Evolutionary conservation across 179 eudicot species (phyloP), one percentile per base, ranked within the genome.

Genomic region (Silene noctiflora): DNA sequence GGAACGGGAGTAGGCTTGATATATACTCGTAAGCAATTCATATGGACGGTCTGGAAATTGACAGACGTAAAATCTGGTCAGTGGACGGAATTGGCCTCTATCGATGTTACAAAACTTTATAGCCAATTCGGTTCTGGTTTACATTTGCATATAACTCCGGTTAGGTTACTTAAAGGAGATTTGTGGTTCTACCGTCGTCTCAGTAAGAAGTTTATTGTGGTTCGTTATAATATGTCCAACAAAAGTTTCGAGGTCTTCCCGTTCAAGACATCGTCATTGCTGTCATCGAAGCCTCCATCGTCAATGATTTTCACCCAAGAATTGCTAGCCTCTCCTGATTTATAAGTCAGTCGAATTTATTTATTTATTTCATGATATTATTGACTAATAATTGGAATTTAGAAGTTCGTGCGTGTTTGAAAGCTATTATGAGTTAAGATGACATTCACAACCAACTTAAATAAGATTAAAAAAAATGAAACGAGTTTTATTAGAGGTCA

Each of bases 1-100:
- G 71, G 53, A 19, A 39, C 53, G n/a, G 42, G 71, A 17, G 24
- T 39, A n/a, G 71, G 71, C 71, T 67, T 67, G 14, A 6, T 67
- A 2, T 53, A 13, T 7, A 6, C 4, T 53, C 14, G 2, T 27
- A 16, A 35, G 19, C n/a, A 16, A n/a, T 20, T 2, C 0, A 46
- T 12, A 46, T 69, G 58, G 31, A 46, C 6, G 31, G 6, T 69
- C 0, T 69, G 73, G 73, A 48, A 69, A 69, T 48, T 69, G 73
- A 69, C 24, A 46, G 59, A 69, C 59, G 16, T 46, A 12, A 69
- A 69, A 48, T 69, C 73, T 4, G 33, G 73, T 46, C 13, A 44
- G 5, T 48, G 53, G 53, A 44, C 27, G 19, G 55, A 68, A 44
- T 0, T 68, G 55, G 46, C 22, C 6, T 13, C 10, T 39, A 31